A percentile compares a stretch with the other conserved stretches of the same genome.
phyloP scores from a whole-genome alignment of 352 stramenopile species.

The Pythium myriotylum region DNA sequence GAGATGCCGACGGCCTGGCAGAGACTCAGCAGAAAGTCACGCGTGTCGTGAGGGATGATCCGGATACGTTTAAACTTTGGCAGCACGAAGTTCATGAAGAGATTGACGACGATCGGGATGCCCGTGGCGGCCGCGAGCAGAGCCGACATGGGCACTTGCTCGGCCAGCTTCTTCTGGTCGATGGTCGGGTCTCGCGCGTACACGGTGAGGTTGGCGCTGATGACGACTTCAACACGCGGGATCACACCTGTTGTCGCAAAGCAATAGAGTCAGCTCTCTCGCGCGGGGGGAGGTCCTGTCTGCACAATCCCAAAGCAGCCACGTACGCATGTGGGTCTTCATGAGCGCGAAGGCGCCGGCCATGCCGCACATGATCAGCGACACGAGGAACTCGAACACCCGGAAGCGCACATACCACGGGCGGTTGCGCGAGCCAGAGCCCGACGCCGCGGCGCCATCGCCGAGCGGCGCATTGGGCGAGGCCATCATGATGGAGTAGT shows the following conservation, averaged over 20 bases:
- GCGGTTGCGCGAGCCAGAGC: conserved; percentile 14
- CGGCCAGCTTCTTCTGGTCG: conserved; percentile 52
- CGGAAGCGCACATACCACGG: conserved; percentile 36
- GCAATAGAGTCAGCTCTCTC: not conserved
- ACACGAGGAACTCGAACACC: conserved; percentile 56
- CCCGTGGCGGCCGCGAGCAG: conserved; percentile 41
- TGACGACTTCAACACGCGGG: conserved; percentile 48
- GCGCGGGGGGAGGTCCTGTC: no score
- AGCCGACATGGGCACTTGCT: conserved; percentile 64
- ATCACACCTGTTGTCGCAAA: conserved; percentile 52
- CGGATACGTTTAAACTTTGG: conserved; percentile 50
- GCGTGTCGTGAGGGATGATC: conserved; percentile 66
- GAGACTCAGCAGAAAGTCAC: conserved; percentile 72
- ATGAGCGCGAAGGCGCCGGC: conserved; percentile 57
- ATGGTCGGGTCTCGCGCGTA: conserved; percentile 62
- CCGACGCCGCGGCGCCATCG: not conserved
- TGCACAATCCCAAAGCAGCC: not conserved
- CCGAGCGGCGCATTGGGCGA: conserved; percentile 1
- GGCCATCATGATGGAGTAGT: conserved; percentile 18
- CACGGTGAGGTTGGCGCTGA: conserved; percentile 47
- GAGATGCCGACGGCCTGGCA: conserved; percentile 52
- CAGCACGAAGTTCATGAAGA: conserved; percentile 59
- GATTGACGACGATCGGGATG: conserved; percentile 47
- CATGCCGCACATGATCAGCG: conserved; percentile 46
- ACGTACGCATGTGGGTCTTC: conserved; percentile 53